Base-by-base conservation (phyloP, 176 grass and related monocot genomes). In the Rhipidocladum racemiflorum region DNA sequence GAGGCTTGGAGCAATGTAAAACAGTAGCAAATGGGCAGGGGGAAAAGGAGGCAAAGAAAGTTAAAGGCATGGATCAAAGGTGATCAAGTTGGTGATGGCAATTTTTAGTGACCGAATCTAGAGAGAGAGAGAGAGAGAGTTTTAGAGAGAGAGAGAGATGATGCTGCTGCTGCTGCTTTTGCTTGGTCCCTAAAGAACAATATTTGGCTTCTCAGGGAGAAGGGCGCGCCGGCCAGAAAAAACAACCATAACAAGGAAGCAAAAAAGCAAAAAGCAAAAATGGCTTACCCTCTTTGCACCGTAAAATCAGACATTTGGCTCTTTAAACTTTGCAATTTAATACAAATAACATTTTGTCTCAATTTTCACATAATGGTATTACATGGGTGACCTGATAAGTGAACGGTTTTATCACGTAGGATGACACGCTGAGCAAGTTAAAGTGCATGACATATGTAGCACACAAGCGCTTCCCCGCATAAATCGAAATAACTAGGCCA, bases 191-290 rank as follows among this genome's bases (percentile, higher is more conserved):
- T 81, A 81, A 87, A 83, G 80, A 82, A 83, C 73, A 45, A 80
- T 85, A 45, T 92, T 75, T 80, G 88, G 86, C 83, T 78, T 79
- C n/a, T n/a, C n/a, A n/a, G n/a, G n/a, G n/a, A n/a, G n/a, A n/a
- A 63, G 39, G 17, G 36, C 10, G 43, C 10, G 10, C 9, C 17
- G 24, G 57, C 4, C n/a, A 39, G 14, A 4, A 23, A 23, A 75
- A 89, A 59, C 27, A 74, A 67, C 53, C 15, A 9, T 29, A 55
- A 11, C 25, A 1, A 15, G 46, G 65, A 72, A 57, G 53, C 44
- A 60, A 66, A 84, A 53, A 4, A n/a, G n/a, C 8, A 76, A 14
- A 84, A 80, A 0, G 39, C 61, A 12, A 61, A 40, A 44, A 77
- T 65, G 78, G 57, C 42, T 78, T 78, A 49, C n/a, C n/a, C n/a